Percentiles rank a stretch among this genome's conserved stretches.
phyloP scores from a whole-genome alignment of 2,329 filamentous ascomycete genomes.

The Aspergillus ibericus region DNA sequence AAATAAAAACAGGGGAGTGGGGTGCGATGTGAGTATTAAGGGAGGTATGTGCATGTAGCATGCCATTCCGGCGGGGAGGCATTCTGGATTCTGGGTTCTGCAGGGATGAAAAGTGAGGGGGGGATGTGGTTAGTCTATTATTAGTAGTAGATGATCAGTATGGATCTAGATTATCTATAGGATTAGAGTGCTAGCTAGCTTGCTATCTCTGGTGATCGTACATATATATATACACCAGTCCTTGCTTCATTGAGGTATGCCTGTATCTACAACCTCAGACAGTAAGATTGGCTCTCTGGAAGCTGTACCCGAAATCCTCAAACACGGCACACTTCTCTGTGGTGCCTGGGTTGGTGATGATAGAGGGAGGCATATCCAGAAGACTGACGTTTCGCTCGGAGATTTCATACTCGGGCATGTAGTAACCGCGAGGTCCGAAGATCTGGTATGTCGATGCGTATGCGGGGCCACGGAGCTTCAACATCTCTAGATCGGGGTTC shows the following conservation, averaged over 20 bases:
- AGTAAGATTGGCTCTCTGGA: conserved; percentile 18
- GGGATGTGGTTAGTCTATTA: too few species aligned
- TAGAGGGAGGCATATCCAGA: conserved; percentile 17
- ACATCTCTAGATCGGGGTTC: conserved; percentile 21
- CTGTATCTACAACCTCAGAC: neutral
- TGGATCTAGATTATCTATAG: too few species aligned
- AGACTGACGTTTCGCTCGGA: conserved; percentile 14
- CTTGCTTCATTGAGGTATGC: neutral
- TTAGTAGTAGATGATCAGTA: too few species aligned
- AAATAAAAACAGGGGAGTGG: too few species aligned
- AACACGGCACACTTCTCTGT: conserved; percentile 23
- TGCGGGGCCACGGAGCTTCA: conserved; percentile 21
- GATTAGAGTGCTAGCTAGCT: too few species aligned
- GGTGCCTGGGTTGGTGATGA: conserved; percentile 12
- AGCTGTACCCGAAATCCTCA: conserved; percentile 27
- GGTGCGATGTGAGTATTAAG: too few species aligned
- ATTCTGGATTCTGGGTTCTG: too few species aligned
- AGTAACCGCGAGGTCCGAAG: conserved; percentile 15
- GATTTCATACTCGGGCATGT: conserved; percentile 13
- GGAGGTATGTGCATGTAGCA: too few species aligned
- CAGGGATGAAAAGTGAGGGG: too few species aligned
- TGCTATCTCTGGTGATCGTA: neutral
- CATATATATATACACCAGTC: neutral
- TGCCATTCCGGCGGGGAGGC: too few species aligned
- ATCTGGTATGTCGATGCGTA: conserved; percentile 20